phyloP scores from a whole-genome alignment of 163 green algal species.

The Scenedesmus sp. region DNA sequence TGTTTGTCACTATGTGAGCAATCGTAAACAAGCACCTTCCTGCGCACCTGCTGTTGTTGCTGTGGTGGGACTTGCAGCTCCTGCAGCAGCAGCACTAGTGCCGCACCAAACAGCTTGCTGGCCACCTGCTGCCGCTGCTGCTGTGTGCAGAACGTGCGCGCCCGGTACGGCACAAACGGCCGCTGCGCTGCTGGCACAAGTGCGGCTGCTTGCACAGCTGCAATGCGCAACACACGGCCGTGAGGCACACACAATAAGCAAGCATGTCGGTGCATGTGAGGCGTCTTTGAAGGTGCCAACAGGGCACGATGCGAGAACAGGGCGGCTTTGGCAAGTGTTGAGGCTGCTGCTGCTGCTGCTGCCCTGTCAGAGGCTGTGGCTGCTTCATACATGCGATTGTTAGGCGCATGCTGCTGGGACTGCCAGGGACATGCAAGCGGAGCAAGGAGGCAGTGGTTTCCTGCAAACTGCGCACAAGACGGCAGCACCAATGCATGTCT shows the following conservation, averaged over 20 bases:
- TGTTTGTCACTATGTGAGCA: neutral
- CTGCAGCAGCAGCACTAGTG: constrained; percentile 17
- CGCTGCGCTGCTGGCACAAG: constrained; percentile 10
- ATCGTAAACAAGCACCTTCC: neutral
- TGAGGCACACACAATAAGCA: neutral
- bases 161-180: constrained; percentile 27
- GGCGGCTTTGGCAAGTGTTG: neutral
- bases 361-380: neutral
- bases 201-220: neutral
- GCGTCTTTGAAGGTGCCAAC: neutral
- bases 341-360: neutral
- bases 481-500: neutral
- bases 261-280: neutral
- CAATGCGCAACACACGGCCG: neutral
- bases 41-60: constrained; percentile 24
- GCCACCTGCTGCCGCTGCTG: constrained; percentile 31
- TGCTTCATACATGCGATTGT: neutral
- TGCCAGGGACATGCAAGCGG: too few species aligned
- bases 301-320: neutral
- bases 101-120: neutral
- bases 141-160: constrained; percentile 30
- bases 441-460: neutral
- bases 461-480: neutral
- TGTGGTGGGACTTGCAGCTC: constrained; percentile 23
- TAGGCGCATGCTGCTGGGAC: neutral